phyloP scores from a whole-genome alignment of 306 rosid genomes.

The Ziziphus jujuba region DNA sequence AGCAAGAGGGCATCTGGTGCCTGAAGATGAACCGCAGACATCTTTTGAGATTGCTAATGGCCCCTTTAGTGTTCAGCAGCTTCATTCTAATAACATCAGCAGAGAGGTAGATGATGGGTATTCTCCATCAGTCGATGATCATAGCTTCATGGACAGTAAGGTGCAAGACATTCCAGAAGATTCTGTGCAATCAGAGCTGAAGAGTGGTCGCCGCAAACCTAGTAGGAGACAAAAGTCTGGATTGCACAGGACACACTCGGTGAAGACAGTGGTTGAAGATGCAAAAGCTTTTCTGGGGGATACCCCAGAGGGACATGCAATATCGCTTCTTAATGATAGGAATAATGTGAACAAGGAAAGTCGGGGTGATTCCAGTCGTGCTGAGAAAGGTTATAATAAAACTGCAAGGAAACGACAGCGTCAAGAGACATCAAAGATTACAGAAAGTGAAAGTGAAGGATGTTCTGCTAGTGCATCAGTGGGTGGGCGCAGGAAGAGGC shows the following conservation, averaged over 20 bases:
- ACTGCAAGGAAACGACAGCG: slow-evolving; percentile 56
- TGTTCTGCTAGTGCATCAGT: slow-evolving; percentile 65
- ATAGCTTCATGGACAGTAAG: slow-evolving; percentile 54
- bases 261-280: slow-evolving; percentile 75
- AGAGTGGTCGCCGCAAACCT: slow-evolving; percentile 36
- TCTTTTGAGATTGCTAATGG: slow-evolving; percentile 33
- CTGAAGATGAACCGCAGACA: slow-evolving; percentile 33
- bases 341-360: slow-evolving; percentile 41
- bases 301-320: slow-evolving; percentile 41
- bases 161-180: slow-evolving; percentile 57
- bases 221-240: slow-evolving; percentile 49
- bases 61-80: slow-evolving; percentile 29
- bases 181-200: slow-evolving; percentile 70
- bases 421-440: slow-evolving; percentile 47
- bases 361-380: slow-evolving; percentile 47
- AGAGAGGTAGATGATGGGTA: slow-evolving; percentile 38
- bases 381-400: slow-evolving; percentile 37
- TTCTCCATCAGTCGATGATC: slow-evolving; percentile 48
- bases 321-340: slow-evolving; percentile 33
- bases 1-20: slow-evolving; percentile 25
- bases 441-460: slow-evolving; percentile 72
- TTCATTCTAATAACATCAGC: slow-evolving; percentile 31
- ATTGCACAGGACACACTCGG: slow-evolving; percentile 63
- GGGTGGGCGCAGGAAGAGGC: slow-evolving; percentile 65
- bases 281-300: slow-evolving; percentile 66